These are phyloP conservation scores for Jackrogersella multiformis DNA, from an alignment of 495 filamentous ascomycete species.

Conservation along the genomic window DNA sequence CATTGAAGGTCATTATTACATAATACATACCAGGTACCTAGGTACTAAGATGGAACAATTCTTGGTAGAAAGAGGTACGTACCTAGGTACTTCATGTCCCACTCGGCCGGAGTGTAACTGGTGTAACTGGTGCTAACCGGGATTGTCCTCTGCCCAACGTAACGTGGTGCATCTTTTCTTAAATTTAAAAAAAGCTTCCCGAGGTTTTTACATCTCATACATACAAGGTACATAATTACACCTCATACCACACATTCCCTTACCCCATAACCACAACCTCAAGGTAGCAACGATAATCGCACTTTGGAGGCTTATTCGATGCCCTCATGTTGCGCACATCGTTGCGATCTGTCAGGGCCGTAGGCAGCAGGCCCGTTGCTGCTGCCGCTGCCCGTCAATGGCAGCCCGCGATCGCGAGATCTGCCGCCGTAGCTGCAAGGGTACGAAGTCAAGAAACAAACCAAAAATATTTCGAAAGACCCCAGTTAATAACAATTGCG, in stretches of 20 bases:
- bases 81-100: conserved; percentile 20
- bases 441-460: conserved; percentile 42
- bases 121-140: conserved; percentile 18
- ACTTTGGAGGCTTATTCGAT: conserved; percentile 57
- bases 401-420: conserved; percentile 55
- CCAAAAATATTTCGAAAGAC: neutral
- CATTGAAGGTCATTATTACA: conserved; percentile 2
- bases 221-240: conserved; percentile 38
- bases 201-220: conserved; percentile 55
- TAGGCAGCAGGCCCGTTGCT: conserved; percentile 60
- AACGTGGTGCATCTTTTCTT: conserved; percentile 23
- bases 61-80: conserved; percentile 4
- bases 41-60: neutral
- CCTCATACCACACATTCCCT: conserved; percentile 31
- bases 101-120: conserved; percentile 25
- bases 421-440: conserved; percentile 40
- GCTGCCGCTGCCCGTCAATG: conserved; percentile 63
- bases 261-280: conserved; percentile 24
- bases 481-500: conserved; percentile 31
- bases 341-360: conserved; percentile 65
- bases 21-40: neutral
- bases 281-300: conserved; percentile 47
- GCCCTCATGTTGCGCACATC: conserved; percentile 75
- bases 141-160: conserved; percentile 35
- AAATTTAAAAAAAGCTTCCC: conserved; percentile 41